phyloP scores from a whole-genome alignment of 768 basidiomycete species.

The Boletellus ananas region DNA sequence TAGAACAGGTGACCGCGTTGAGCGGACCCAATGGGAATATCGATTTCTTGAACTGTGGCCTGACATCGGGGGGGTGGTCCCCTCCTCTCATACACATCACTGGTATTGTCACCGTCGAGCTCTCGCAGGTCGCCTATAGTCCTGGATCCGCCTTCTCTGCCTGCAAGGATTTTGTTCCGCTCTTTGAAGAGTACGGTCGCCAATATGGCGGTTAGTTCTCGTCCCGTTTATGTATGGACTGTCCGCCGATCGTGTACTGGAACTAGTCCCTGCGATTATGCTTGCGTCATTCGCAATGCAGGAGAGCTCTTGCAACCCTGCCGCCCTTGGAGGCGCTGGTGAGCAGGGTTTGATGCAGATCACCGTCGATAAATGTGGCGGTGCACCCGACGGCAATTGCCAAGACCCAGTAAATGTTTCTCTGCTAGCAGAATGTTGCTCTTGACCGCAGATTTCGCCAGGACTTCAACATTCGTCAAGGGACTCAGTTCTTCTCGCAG shows the following conservation, averaged over 20 bases:
- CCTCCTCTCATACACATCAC: slow-evolving; percentile 58
- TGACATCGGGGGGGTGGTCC: slow-evolving; percentile 61
- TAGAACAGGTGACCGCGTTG: no score
- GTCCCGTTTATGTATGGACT: neutral
- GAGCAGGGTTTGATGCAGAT: slow-evolving; percentile 90
- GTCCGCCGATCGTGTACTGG: neutral
- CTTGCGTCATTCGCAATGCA: slow-evolving; percentile 89
- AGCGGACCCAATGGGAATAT: neutral
- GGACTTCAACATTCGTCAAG: slow-evolving; percentile 68
- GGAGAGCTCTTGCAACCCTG: slow-evolving; percentile 71
- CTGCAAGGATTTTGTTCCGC: slow-evolving; percentile 42
- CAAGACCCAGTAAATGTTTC: slow-evolving; percentile 33
- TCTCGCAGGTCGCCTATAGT: slow-evolving; percentile 42
- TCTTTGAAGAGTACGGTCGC: slow-evolving; percentile 52
- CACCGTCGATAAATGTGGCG: slow-evolving; percentile 70
- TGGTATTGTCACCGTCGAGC: slow-evolving; percentile 34
- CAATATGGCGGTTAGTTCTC: slow-evolving; percentile 26
- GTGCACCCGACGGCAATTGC: slow-evolving; percentile 45
- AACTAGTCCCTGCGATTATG: slow-evolving; percentile 64
- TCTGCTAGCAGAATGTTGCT: neutral
- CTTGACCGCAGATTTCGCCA: slow-evolving; percentile 18
- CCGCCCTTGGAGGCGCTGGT: slow-evolving; percentile 66
- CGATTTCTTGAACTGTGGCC: slow-evolving; percentile 72
- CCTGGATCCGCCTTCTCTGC: slow-evolving; percentile 53
- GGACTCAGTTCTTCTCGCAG: slow-evolving; percentile 44